Percentiles rank a stretch among this genome's conserved stretches.
phyloP scores from a whole-genome alignment of 768 basidiomycete species.

The Phylloporus scabripes region DNA sequence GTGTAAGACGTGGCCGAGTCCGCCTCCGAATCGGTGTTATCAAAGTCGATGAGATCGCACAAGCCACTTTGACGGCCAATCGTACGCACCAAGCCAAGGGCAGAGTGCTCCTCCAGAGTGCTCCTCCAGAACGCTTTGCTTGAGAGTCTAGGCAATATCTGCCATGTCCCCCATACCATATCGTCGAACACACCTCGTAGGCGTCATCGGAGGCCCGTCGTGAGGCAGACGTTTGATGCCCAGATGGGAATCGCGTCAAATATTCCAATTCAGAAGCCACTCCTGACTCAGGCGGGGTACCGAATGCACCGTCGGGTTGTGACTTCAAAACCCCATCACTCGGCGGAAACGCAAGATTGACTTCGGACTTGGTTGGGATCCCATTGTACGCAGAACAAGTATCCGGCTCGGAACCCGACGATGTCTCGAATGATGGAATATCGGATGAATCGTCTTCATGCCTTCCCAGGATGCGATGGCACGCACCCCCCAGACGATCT shows the following conservation, averaged over 20 bases:
- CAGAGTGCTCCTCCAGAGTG: not conserved
- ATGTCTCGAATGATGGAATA: not conserved
- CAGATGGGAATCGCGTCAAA: too few relatives aligned
- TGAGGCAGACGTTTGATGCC: too few relatives aligned
- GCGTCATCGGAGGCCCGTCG: too few relatives aligned
- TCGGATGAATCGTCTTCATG: not conserved
- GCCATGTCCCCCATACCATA: slow-evolving; percentile 12
- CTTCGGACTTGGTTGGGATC: not conserved
- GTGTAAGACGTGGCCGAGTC: not conserved
- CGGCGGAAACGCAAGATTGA: too few relatives aligned
- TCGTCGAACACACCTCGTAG: not conserved
- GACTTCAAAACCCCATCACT: too few relatives aligned
- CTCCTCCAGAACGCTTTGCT: not conserved
- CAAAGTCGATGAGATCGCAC: not conserved
- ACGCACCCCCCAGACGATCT: not conserved
- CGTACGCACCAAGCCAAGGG: not conserved
- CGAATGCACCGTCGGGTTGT: not conserved
- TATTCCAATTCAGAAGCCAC: not conserved
- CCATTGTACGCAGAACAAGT: not conserved
- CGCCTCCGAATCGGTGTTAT: not conserved
- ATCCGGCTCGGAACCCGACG: not conserved
- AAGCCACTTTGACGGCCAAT: not conserved
- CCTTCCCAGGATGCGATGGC: slow-evolving; percentile 11
- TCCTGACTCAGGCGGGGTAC: not conserved
- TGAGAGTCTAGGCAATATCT: not conserved